Percentiles rank a stretch among this genome's conserved stretches.
These are phyloP conservation scores for Elaeis guineensis DNA, from an alignment of 176 grass and related monocot species.

Conservation along the genomic window DNA sequence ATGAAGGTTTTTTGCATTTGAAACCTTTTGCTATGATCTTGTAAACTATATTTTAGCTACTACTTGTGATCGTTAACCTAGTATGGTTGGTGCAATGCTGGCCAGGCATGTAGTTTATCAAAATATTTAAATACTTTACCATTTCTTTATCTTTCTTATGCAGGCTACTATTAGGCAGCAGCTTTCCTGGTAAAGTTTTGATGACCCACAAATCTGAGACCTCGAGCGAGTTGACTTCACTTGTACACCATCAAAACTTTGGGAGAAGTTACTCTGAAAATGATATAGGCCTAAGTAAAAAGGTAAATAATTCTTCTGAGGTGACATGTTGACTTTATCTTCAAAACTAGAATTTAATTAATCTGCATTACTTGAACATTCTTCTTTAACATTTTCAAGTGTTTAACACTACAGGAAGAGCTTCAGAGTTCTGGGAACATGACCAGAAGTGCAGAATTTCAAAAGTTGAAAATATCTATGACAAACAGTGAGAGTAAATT, in stretches of 20 bases:
- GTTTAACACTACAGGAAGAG: slow-evolving; percentile 31
- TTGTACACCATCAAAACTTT: slow-evolving; percentile 30
- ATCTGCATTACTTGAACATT: too few species aligned
- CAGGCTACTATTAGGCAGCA: slow-evolving; percentile 85
- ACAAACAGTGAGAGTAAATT: slow-evolving; percentile 42
- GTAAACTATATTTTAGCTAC: too few species aligned
- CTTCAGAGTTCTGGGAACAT: slow-evolving; percentile 33
- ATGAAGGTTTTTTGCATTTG: too few species aligned
- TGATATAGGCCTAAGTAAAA: slow-evolving; percentile 44
- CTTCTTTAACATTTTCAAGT: too few species aligned
- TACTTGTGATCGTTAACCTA: too few species aligned
- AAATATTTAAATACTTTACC: too few species aligned
- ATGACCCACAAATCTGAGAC: slow-evolving; percentile 59
- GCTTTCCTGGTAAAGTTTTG: slow-evolving; percentile 86
- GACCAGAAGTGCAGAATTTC: slow-evolving; percentile 23
- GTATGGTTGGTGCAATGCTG: too few species aligned
- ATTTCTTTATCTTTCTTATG: not conserved
- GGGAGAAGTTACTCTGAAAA: slow-evolving; percentile 37
- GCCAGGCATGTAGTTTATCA: too few species aligned
- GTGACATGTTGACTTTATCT: slow-evolving; percentile 19
- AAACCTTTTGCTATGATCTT: too few species aligned
- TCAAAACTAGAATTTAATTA: too few species aligned
- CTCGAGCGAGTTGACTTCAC: slow-evolving; percentile 30
- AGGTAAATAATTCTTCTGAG: slow-evolving; percentile 35
- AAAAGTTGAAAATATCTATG: slow-evolving; percentile 45